Evolutionary conservation across 805 yeast species (phyloP).

Genomic region (Starmerella apis): DNA sequence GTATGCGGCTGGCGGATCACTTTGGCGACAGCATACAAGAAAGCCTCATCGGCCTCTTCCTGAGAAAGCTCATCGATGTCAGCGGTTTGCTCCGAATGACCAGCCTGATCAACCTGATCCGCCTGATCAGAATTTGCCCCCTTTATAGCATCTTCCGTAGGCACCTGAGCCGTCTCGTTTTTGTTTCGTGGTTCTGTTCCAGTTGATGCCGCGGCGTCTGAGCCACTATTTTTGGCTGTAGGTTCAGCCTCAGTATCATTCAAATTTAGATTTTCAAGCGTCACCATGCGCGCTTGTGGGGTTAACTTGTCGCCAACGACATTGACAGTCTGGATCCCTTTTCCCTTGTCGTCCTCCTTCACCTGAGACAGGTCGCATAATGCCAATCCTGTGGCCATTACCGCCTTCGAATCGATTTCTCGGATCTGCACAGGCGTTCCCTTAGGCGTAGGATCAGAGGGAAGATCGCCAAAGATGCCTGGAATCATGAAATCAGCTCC

Average conservation of each 20-base stretch:
- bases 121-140: conserved; percentile 5
- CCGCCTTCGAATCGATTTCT: conserved; percentile 35
- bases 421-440: conserved; percentile 68
- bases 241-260: conserved; percentile 23
- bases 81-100: conserved; percentile 5
- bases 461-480: conserved; percentile 47
- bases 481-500: conserved; percentile 57
- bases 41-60: conserved; percentile 44
- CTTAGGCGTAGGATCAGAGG: conserved; percentile 31
- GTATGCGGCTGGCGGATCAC: conserved; percentile 41
- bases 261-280: neutral
- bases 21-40: conserved; percentile 59
- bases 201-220: neutral
- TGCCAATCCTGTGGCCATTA: conserved; percentile 25
- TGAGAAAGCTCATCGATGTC: conserved; percentile 13
- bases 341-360: conserved; percentile 50
- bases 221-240: conserved; percentile 7
- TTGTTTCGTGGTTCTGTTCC: neutral
- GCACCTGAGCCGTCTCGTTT: neutral
- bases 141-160: neutral
- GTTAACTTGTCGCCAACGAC: conserved; percentile 55
- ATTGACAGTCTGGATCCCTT: conserved; percentile 68
- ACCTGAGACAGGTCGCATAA: conserved; percentile 35
- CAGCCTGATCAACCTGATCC: conserved; percentile 1
- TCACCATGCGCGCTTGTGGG: conserved; percentile 36